These are phyloP conservation scores for Neospermospora avenae DNA, from an alignment of 2,329 filamentous ascomycete species.

Conservation along the genomic window DNA sequence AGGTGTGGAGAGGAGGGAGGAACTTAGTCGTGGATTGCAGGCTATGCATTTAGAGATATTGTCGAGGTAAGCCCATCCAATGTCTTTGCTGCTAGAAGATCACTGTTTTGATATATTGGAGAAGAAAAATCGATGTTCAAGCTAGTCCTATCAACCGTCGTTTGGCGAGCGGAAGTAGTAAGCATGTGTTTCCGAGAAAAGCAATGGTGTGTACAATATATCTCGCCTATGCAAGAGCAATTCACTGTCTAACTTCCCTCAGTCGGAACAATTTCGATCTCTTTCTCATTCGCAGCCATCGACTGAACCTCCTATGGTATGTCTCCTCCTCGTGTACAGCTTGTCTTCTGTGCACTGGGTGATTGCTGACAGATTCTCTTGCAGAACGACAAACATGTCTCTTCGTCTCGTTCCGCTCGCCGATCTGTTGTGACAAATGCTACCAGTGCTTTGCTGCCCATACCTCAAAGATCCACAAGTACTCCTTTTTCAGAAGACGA, in stretches of 20 bases:
- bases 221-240: not conserved
- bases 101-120: not conserved
- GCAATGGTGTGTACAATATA: not conserved
- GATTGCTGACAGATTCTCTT: not conserved
- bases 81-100: not conserved
- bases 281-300: not conserved
- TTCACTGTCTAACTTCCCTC: not conserved
- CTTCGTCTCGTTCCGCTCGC: not conserved
- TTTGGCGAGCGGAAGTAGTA: constrained; percentile 1
- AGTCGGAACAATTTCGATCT: not conserved
- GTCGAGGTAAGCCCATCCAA: constrained; percentile 11
- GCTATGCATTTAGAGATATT: constrained; percentile 17
- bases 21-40: constrained; percentile 19
- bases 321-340: not conserved
- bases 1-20: constrained; percentile 18
- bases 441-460: not conserved
- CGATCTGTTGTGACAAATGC: not conserved
- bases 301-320: not conserved
- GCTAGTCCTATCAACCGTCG: constrained; percentile 1
- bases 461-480: not conserved
- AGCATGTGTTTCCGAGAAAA: not conserved
- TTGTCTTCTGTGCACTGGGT: not conserved
- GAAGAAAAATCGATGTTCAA: constrained; percentile 8
- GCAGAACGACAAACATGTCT: not conserved
- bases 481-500: not conserved